Percentiles rank a stretch among this genome's conserved stretches.
phyloP scores from a whole-genome alignment of 768 basidiomycete genomes.

The Termitomyces sp. region DNA sequence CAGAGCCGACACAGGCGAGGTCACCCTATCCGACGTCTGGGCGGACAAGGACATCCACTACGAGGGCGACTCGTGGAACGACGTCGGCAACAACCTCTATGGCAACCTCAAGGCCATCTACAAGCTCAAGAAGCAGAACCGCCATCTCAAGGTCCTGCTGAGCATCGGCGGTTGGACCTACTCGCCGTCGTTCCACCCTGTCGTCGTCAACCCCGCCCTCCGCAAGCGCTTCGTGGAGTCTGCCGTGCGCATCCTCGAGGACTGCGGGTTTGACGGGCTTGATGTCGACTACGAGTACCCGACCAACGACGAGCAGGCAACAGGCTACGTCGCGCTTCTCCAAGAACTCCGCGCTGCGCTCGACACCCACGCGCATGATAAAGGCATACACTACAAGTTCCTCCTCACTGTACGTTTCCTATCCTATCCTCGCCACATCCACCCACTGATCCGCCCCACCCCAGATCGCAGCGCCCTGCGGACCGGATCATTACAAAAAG shows the following conservation, averaged over 20 bases:
- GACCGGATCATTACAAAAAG: constrained; percentile 78
- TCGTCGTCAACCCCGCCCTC: constrained; percentile 58
- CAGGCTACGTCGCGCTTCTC: constrained; percentile 79
- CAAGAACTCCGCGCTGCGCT: constrained; percentile 68
- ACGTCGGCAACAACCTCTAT: constrained; percentile 84
- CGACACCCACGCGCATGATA: constrained; percentile 62
- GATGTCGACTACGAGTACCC: constrained; percentile 97
- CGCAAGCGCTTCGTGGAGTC: constrained; percentile 78
- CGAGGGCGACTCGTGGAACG: constrained; percentile 93
- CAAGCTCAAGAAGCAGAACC: constrained; percentile 79
- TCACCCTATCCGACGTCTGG: constrained; percentile 86
- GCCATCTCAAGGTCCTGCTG: constrained; percentile 74
- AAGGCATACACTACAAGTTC: constrained; percentile 56
- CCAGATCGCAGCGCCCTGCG: constrained; percentile 91
- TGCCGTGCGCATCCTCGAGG: constrained; percentile 75
- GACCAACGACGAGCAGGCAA: constrained; percentile 65
- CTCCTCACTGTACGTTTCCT: constrained; percentile 58
- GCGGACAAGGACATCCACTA: constrained; percentile 98
- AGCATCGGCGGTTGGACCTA: constrained; percentile 98
- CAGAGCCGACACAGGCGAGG: constrained; percentile 77
- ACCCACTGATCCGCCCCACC: too few relatives aligned
- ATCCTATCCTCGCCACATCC: background rate
- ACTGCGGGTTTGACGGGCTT: constrained; percentile 89
- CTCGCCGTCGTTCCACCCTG: constrained; percentile 79
- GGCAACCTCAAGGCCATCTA: constrained; percentile 95